These are phyloP conservation scores for Lagenaria siceraria DNA, from an alignment of 306 rosid species.

Conservation along the genomic window DNA sequence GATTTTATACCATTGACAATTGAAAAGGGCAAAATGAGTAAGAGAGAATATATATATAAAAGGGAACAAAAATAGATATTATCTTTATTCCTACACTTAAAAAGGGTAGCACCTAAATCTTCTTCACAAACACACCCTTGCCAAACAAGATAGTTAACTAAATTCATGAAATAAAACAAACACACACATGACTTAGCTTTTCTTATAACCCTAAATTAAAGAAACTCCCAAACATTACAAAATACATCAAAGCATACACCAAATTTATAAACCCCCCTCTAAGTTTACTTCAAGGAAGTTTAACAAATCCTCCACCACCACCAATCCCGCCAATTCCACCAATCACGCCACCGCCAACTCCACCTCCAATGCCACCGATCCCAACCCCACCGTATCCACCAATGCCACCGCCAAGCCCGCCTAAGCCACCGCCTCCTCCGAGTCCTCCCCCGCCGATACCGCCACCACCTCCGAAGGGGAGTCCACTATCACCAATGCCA, in stretches of 20 bases:
- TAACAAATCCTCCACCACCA: conserved; percentile 20
- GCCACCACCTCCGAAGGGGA: conserved; percentile 41
- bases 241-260: background rate
- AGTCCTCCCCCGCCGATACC: background rate
- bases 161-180: background rate
- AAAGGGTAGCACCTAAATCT: too few relatives aligned
- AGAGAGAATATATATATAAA: too few relatives aligned
- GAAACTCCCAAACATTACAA: background rate
- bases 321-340: conserved; percentile 7
- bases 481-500: conserved; percentile 34
- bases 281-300: conserved; percentile 32
- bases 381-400: background rate
- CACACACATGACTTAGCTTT: background rate
- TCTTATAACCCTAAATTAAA: background rate
- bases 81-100: too few relatives aligned
- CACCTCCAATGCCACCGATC: conserved; percentile 3
- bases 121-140: background rate
- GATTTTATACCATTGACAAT: too few relatives aligned
- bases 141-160: background rate
- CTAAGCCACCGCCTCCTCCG: conserved; percentile 11
- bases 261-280: background rate
- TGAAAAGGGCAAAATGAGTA: too few relatives aligned
- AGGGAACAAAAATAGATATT: too few relatives aligned
- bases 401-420: background rate
- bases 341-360: background rate